A percentile compares a stretch with the other conserved stretches of the same genome.
Evolutionary conservation across 2,329 filamentous ascomycete species (phyloP).

Genomic region (Aspergillus neoniger): DNA sequence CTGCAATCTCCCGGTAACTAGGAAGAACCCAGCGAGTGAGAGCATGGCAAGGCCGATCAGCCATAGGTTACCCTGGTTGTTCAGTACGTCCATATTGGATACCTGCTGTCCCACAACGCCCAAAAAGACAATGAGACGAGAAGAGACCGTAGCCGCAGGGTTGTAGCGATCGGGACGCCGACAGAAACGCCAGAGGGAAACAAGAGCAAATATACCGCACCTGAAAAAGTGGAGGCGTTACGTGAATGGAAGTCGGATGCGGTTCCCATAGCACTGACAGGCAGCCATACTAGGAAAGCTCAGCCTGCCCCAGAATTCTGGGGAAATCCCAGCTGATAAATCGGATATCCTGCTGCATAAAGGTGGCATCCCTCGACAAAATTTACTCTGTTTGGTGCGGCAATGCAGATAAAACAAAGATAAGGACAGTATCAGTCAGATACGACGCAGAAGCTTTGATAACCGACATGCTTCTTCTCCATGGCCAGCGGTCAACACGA

Average conservation of each 20-base stretch:
- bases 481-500: background rate
- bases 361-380: slow-evolving; percentile 14
- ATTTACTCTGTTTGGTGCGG: slow-evolving; percentile 25
- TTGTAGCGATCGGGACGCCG: background rate
- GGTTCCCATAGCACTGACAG: too few relatives aligned
- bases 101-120: background rate
- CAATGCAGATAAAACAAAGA: slow-evolving; percentile 21
- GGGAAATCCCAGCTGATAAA: background rate
- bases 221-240: background rate
- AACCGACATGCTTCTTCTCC: background rate
- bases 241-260: background rate
- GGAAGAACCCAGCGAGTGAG: slow-evolving; percentile 27
- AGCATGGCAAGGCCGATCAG: slow-evolving; percentile 26
- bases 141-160: slow-evolving; percentile 1
- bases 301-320: background rate
- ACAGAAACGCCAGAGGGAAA: background rate
- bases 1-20: slow-evolving; percentile 33
- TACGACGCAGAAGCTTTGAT: background rate
- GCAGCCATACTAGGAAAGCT: background rate
- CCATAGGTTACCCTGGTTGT: slow-evolving; percentile 24
- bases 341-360: slow-evolving; percentile 5
- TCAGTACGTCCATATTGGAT: slow-evolving; percentile 22
- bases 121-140: background rate
- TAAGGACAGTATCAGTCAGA: slow-evolving; percentile 3
- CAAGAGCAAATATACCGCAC: background rate